A percentile compares a stretch with the other conserved stretches of the same genome.
Evolutionary conservation across 2,329 filamentous ascomycete species (phyloP).

Genomic region (Pyrenochaeta sp.): DNA sequence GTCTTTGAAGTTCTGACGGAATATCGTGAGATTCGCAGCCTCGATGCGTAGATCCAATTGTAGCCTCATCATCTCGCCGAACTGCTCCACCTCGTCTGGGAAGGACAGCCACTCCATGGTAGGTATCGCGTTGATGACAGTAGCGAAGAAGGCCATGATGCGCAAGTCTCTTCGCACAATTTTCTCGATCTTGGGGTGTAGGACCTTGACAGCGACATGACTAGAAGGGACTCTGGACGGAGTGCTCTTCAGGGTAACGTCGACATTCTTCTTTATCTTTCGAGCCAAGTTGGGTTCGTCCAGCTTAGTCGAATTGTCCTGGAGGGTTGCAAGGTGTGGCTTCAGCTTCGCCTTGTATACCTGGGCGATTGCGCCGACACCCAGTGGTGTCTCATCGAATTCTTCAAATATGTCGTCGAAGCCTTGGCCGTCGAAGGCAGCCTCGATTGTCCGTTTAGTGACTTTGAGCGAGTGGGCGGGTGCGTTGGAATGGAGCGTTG

Average conservation of each 20-base stretch:
- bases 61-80: constrained; percentile 98
- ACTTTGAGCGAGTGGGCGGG: constrained; percentile 85
- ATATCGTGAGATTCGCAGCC: constrained; percentile 85
- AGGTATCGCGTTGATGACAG: constrained; percentile 82
- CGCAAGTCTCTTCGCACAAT: constrained; percentile 88
- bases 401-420: constrained; percentile 97
- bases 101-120: constrained; percentile 98
- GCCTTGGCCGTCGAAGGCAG: constrained; percentile 78
- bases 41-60: constrained; percentile 96
- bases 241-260: constrained; percentile 84
- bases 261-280: constrained; percentile 81
- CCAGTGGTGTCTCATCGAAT: constrained; percentile 87
- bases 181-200: constrained; percentile 90
- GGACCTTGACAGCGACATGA: constrained; percentile 94
- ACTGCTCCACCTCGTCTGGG: constrained; percentile 91
- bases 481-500: constrained; percentile 91
- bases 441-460: constrained; percentile 80
- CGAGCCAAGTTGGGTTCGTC: constrained; percentile 67
- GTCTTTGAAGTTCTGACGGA: constrained; percentile 89
- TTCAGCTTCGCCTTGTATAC: constrained; percentile 96
- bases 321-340: constrained; percentile 73
- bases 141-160: constrained; percentile 94
- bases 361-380: constrained; percentile 95
- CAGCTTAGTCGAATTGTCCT: constrained; percentile 62
- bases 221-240: constrained; percentile 86